Base-by-base conservation (phyloP, 139 green algal species). In the Edaphochlamys debaryana region DNA sequence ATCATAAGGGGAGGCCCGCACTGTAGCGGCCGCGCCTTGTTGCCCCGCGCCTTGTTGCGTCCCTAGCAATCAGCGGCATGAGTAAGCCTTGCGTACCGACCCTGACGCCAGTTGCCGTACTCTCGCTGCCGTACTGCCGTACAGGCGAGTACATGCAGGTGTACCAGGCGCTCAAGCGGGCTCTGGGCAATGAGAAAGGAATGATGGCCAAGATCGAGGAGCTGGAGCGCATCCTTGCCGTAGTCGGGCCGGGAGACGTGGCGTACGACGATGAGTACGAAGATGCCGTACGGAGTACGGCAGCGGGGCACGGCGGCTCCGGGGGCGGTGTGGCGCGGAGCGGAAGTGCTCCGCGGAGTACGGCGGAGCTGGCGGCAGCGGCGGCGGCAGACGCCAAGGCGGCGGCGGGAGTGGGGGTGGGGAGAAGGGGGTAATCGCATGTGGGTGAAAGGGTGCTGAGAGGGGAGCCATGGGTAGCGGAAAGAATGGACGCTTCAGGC, bases 191-290 rank as follows among this genome's bases (percentile, higher is more conserved):
- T 37, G 74, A 82, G 42, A 85, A 79, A 52, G 84, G 29, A 67
- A 73, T 75, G 56, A 74, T 79, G 36, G 60, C 58, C 25, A 71
- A 82, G 38, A 71, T 89, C 20, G 79, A 89, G 52, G 86, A 89
- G 48, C 75, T 89, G 62, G 64, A 89, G 75, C 52, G 56, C 38
- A 78, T 89, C 48, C 32, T 89, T 64, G 72, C 79, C 29, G 79
- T 89, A 30, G 64, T 88, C 36, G 50, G 74, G 25, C 34, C 84
- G 36, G 72, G 74, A 13, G 75, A 84, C 30, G 75, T 73, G 42
- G 74, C 68, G 40, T 32, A 54, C 22, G 85, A 85, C 37, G 70
- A 77, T 3, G 79, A 77, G 30, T 81, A 72, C 75, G 75, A 34
- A 6, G 50, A 29, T 38, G 36, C 73, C 25, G 73, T 69, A 9